Conservation (phyloP, 2,329 filamentous ascomycete species). For the Paraphoma sp. region DNA sequence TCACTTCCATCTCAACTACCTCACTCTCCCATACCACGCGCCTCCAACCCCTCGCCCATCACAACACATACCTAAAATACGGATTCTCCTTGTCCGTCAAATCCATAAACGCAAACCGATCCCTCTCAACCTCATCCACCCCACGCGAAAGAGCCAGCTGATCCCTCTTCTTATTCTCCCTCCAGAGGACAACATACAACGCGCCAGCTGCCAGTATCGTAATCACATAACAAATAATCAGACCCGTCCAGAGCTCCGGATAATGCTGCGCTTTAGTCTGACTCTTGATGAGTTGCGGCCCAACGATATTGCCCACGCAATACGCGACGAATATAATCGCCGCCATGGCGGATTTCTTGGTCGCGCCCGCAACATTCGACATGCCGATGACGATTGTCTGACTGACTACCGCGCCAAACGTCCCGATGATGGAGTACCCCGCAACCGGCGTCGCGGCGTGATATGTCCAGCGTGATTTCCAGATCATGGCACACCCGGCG, state of each 20-base stretch:
- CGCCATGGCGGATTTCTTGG: constrained; percentile 80
- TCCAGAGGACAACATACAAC: constrained; percentile 65
- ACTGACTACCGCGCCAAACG: constrained; percentile 74
- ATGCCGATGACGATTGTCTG: constrained; percentile 64
- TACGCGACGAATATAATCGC: constrained; percentile 78
- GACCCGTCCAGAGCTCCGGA: constrained; percentile 71
- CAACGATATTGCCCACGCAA: constrained; percentile 78
- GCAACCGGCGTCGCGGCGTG: constrained; percentile 70
- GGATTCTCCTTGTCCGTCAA: constrained; percentile 66
- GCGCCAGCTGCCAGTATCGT: constrained; percentile 64
- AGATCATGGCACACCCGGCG: constrained; percentile 76
- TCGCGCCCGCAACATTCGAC: constrained; percentile 76
- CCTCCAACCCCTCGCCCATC: no score
- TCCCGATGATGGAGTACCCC: constrained; percentile 75
- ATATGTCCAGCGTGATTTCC: constrained; percentile 70
- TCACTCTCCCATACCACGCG: no score
- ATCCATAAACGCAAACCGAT: constrained; percentile 54
- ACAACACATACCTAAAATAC: constrained; percentile 62
- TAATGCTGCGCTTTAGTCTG: constrained; percentile 71
- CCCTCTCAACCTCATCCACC: constrained; percentile 65
- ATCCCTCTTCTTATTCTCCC: constrained; percentile 57
- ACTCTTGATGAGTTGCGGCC: constrained; percentile 73
- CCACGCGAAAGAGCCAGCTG: constrained; percentile 36
- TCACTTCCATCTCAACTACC: no score
- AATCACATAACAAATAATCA: constrained; percentile 74